Evolutionary conservation across 768 basidiomycete genomes (phyloP).

Genomic region (Fomitopsis pulvina): DNA sequence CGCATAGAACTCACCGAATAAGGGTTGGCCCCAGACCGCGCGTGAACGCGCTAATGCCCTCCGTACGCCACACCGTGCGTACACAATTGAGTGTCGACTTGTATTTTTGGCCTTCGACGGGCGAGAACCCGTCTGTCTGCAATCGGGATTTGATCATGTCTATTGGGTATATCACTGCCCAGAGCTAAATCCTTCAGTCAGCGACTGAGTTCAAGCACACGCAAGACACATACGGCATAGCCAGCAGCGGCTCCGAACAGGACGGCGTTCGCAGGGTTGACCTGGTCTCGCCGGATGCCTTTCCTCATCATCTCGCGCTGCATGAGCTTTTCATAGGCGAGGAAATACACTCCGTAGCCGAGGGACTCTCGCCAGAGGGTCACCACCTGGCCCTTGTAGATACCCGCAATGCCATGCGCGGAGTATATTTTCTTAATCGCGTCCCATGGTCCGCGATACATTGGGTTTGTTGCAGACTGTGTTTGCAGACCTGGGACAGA

Average conservation of each 20-base stretch:
- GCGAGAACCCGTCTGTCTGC: conserved; percentile 87
- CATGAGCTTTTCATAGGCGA: conserved; percentile 88
- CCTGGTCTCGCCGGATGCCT: conserved; percentile 66
- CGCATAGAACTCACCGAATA: conserved; percentile 55
- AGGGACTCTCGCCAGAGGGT: conserved; percentile 80
- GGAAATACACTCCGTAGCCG: conserved; percentile 86
- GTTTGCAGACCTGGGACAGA: conserved; percentile 72
- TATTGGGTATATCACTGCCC: conserved; percentile 92
- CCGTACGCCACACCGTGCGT: conserved; percentile 72
- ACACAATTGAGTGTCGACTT: conserved; percentile 77
- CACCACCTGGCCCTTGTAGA: conserved; percentile 90
- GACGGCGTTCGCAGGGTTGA: conserved; percentile 70
- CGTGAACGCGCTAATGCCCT: conserved; percentile 83
- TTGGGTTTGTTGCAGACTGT: conserved; percentile 69
- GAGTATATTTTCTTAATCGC: conserved; percentile 81
- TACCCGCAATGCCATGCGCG: conserved; percentile 69
- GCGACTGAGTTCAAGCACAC: not conserved
- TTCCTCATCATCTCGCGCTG: conserved; percentile 77
- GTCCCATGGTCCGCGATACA: conserved; percentile 81
- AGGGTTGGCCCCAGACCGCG: conserved; percentile 90
- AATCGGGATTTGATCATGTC: conserved; percentile 96
- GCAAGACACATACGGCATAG: conserved; percentile 79
- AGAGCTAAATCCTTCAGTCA: conserved; percentile 43
- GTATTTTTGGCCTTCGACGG: conserved; percentile 76
- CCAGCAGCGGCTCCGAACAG: conserved; percentile 90